Base-by-base conservation (phyloP, 352 stramenopile species). In the Pythium aquatile region DNA sequence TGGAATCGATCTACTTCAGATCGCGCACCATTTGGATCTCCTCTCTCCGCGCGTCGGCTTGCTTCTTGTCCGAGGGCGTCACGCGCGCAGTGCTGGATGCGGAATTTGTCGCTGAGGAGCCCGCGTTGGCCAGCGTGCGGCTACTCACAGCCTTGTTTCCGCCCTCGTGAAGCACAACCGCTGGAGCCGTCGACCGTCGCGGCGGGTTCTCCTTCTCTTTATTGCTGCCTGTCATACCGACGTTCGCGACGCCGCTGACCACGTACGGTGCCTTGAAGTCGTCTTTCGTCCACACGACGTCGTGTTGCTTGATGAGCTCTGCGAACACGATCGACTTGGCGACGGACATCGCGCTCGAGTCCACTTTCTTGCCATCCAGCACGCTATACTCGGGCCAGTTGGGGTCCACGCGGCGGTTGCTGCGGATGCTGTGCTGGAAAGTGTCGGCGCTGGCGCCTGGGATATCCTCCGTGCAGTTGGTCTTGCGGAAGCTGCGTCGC, bases 261-360 rank as follows among this genome's bases (percentile, higher is more conserved):
- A 81, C 51, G 65, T 88, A 83, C 48, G 70, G 58, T 5, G 33
- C 55, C 33, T 72, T 70, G 13, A 52, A 29, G 2, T 75, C 67
- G 0, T 70, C 55, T 47, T 69, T 65, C 11, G 71, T 68, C 66
- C 63, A 74, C 28, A 73, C 53, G n/a, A 70, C 72, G 39, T 88
- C 78, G 44, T 88, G 73, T 35, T 85, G 58, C 7, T 76, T 66
- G 33, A 87, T 75, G 16, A 88, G 59, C 11, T 78, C 74, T 0
- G 82, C 79, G 61, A 85, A 93, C 32, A 90, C 80, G 51, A 93
- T 87, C 32, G 78, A 88, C 47, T 76, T 89, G 46, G 80, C 82
- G 16, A 85, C 76, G 0, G 80, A 88, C 56, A 93, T 71, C 24
- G 81, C 81, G 46, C 72, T 91, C 29, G 80, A 70, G 66, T 91